Conservation (phyloP, 2,329 filamentous ascomycete genomes). For the Aspergillus hiratsukae region DNA sequence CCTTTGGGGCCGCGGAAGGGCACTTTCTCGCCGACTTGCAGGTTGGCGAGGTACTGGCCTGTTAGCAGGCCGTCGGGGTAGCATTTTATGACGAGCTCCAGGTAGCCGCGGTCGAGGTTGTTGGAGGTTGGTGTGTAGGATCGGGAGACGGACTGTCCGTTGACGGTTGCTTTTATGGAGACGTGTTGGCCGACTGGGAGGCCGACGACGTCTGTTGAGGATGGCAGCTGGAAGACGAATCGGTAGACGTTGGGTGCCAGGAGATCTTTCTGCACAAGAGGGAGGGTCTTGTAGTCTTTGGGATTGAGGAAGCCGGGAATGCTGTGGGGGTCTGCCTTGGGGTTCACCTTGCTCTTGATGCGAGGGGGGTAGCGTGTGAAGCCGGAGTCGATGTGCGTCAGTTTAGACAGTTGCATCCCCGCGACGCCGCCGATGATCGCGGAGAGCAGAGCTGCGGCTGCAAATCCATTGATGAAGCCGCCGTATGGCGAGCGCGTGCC, state of each 20-base stretch:
- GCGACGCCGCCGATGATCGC: conserved; percentile 6
- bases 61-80: conserved; percentile 32
- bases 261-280: conserved; percentile 30
- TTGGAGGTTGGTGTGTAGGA: conserved; percentile 50
- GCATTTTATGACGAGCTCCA: conserved; percentile 34
- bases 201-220: conserved; percentile 43
- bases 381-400: conserved; percentile 21
- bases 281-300: conserved; percentile 45
- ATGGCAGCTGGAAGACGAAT: conserved; percentile 48
- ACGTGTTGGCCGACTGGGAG: conserved; percentile 56
- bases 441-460: conserved; percentile 13
- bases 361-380: conserved; percentile 24
- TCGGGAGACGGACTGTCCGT: conserved; percentile 45
- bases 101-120: conserved; percentile 25
- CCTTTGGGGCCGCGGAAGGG: conserved; percentile 35
- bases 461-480: conserved; percentile 19
- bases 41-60: conserved; percentile 24
- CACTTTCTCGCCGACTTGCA: conserved; percentile 29
- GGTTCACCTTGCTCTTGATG: conserved; percentile 37
- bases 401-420: conserved; percentile 10
- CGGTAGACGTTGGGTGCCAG: conserved; percentile 34
- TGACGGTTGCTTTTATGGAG: conserved; percentile 46
- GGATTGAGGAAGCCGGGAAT: conserved; percentile 48
- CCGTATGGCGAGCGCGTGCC: not conserved
- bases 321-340: conserved; percentile 38